Evolutionary conservation across 352 stramenopile genomes (phyloP).

Genomic region (Pythium myriotylum): DNA sequence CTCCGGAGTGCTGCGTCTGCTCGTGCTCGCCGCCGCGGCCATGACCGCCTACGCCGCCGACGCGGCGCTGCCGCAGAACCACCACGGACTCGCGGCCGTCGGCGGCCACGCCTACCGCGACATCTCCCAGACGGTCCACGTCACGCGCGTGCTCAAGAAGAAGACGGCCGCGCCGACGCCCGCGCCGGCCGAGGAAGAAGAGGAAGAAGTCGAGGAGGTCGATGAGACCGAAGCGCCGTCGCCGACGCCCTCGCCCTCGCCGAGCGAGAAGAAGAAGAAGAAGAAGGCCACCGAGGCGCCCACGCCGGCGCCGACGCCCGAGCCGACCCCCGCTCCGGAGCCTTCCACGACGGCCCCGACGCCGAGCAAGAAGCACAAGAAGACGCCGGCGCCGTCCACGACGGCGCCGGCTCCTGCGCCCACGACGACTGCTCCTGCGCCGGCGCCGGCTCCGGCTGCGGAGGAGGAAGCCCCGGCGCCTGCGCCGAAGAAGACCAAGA

Average conservation of each 20-base stretch:
- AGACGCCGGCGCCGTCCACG: slow-evolving; percentile 1
- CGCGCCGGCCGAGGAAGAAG: slow-evolving; percentile 9
- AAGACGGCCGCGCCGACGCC: neutral
- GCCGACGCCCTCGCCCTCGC: neutral
- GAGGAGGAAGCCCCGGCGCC: slow-evolving; percentile 1
- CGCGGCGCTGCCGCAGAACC: slow-evolving; percentile 20
- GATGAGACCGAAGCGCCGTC: slow-evolving; percentile 4
- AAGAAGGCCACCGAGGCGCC: slow-evolving; percentile 12
- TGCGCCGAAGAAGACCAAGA: neutral
- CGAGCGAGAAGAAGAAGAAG: slow-evolving; percentile 32
- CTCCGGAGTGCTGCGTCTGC: slow-evolving; percentile 50
- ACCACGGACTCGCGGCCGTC: slow-evolving; percentile 13
- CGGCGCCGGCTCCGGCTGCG: neutral
- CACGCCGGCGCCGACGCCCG: neutral
- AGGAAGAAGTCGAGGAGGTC: slow-evolving; percentile 2
- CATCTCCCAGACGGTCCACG: slow-evolving; percentile 4
- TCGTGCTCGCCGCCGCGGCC: slow-evolving; percentile 53
- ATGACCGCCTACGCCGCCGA: slow-evolving; percentile 39
- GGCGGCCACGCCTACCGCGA: neutral
- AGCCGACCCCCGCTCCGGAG: neutral
- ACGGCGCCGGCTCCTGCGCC: slow-evolving; percentile 8
- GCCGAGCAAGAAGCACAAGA: slow-evolving; percentile 31
- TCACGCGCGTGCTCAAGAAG: slow-evolving; percentile 29
- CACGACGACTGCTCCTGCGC: neutral
- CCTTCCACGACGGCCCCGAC: neutral